Evolutionary conservation across 1,284 basidiomycete species (phyloP), one percentile per base, ranked within the genome.

Genomic region (Moniliophthora roreri): DNA sequence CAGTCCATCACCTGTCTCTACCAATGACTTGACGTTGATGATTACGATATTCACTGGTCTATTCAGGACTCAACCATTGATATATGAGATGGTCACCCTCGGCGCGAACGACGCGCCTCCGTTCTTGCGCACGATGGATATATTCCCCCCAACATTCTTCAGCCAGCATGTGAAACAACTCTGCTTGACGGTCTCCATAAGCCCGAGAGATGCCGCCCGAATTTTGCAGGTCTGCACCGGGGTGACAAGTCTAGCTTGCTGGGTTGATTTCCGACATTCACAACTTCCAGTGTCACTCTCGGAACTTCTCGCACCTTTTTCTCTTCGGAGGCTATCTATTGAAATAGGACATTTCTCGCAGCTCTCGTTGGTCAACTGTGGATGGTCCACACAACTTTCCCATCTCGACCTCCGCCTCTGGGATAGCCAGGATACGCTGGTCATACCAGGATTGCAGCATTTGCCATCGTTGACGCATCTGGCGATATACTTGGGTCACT

Each of bases 51-150:
- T 26, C 41, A 34, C 32, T 42, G 35, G 23, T 39, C 20, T 28
- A 20, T 32, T 37, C 53, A 72, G 70, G 68, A 58, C 69, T 40
- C 62, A 63, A 26, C 69, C 69, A 49, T 54, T 58, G 32, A 63
- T 72, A 36, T 72, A 71, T 53, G 61, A 66, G 35, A 66, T 69
- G 59, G 68, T 71, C 9, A 64, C 67, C 6, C 59, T 72, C 20
- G 69, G 68, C 24, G 54, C 57, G 37, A 50, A 53, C 38, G 70
- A 72, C 50, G 64, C 63, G 2, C 58, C 52, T 13, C 52, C 69
- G 51, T 72, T 75, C 60, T 38, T 73, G 49, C 64, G 66, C 16
- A 68, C 69, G 7, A 58, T 71, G 48, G 58, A 58, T n/a, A 62
- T 58, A 35, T 63, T 67, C 28, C 68, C 69, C 3, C 39, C 60